These are phyloP conservation scores for Dendrocalamus sinicus DNA, from an alignment of 176 grass and related monocot species.

Conservation along the genomic window DNA sequence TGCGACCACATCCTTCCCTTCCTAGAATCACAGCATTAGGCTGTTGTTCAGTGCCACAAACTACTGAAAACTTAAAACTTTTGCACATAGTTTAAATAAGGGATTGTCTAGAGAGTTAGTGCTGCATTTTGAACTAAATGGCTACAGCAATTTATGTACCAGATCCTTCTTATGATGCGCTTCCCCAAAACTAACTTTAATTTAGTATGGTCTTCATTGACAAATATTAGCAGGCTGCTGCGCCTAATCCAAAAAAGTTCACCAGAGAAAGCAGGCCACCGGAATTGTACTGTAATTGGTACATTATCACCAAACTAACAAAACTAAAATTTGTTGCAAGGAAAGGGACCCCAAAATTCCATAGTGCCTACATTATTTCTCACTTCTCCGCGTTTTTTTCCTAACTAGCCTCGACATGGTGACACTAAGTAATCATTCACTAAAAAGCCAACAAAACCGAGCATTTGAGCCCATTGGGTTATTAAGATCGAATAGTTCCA, in stretches of 20 bases:
- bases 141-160: not conserved
- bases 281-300: not conserved
- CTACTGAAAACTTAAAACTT: not conserved
- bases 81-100: not conserved
- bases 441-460: not conserved
- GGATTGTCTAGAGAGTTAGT: constrained; percentile 1
- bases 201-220: not conserved
- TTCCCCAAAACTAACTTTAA: constrained; percentile 22
- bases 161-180: not conserved
- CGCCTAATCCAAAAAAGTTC: not conserved
- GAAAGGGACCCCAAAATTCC: not conserved
- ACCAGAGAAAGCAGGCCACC: not conserved
- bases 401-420: not conserved
- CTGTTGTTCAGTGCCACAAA: not conserved
- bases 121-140: not conserved
- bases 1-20: constrained; percentile 94
- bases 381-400: not conserved
- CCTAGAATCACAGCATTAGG: constrained; percentile 52
- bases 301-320: not conserved
- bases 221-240: not conserved
- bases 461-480: not conserved
- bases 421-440: constrained; percentile 2
- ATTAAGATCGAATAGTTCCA: not conserved
- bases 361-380: not conserved
- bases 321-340: not conserved